Percentiles rank a stretch among this genome's conserved stretches.
phyloP scores from a whole-genome alignment of 225 moss, liverwort and hornwort genomes.

The Anthoceros angustus region DNA sequence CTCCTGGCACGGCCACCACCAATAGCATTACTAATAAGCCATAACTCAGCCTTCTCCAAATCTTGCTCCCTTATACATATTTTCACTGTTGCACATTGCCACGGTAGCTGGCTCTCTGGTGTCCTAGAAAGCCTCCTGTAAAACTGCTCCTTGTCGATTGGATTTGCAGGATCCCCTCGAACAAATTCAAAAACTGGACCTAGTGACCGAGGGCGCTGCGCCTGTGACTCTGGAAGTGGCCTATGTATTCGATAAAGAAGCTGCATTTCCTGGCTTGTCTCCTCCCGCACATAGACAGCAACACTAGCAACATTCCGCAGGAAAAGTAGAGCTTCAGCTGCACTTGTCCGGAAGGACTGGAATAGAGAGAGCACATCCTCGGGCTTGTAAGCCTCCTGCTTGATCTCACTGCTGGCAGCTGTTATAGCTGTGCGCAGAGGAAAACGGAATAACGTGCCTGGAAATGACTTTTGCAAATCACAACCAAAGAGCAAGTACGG shows the following conservation, averaged over 20 bases:
- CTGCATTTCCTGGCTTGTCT: constrained; percentile 44
- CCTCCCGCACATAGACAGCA: constrained; percentile 52
- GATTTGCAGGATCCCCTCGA: constrained; percentile 51
- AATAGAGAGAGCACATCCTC: constrained; percentile 63
- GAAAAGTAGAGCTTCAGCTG: constrained; percentile 72
- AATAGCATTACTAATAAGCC: constrained; percentile 69
- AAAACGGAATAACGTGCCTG: constrained; percentile 73
- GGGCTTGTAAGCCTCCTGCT: constrained; percentile 70
- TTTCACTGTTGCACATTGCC: constrained; percentile 54
- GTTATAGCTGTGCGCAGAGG: constrained; percentile 54
- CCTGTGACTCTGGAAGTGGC: constrained; percentile 17
- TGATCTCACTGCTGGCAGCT: constrained; percentile 64
- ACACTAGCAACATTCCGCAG: constrained; percentile 56
- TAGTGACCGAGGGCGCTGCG: constrained; percentile 20
- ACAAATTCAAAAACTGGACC: constrained; percentile 67
- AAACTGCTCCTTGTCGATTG: constrained; percentile 77
- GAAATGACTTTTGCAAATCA: constrained; percentile 63
- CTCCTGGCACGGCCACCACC: constrained; percentile 51
- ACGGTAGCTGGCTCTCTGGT: constrained; percentile 44
- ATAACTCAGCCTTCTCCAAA: constrained; percentile 36
- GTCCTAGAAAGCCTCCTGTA: constrained; percentile 55
- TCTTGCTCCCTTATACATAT: constrained; percentile 25
- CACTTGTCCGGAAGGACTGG: constrained; percentile 64
- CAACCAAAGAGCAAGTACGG: constrained; percentile 74
- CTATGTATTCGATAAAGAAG: constrained; percentile 56